These are phyloP conservation scores for Dothideomycetes sp. DNA, from an alignment of 2,329 filamentous ascomycete species.

Conservation along the genomic window DNA sequence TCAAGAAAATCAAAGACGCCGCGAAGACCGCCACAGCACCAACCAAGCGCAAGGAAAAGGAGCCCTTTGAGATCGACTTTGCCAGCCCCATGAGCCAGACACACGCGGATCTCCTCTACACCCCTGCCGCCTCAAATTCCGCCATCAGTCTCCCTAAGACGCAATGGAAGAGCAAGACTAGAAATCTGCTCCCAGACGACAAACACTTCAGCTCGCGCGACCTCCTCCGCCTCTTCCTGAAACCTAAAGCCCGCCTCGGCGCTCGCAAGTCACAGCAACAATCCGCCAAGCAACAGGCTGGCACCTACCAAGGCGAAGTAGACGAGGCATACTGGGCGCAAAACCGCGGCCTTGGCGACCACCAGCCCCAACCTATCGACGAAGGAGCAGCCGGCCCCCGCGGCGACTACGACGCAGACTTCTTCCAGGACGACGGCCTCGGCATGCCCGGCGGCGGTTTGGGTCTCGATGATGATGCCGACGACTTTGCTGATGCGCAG, in stretches of 20 bases:
- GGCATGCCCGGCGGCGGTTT: conserved; percentile 50
- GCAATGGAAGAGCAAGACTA: conserved; percentile 88
- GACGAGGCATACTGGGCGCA: conserved; percentile 93
- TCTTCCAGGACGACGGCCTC: conserved; percentile 83
- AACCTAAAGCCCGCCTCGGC: conserved; percentile 79
- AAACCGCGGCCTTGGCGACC: conserved; percentile 41
- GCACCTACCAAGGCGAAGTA: conserved; percentile 60
- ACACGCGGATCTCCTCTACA: conserved; percentile 68
- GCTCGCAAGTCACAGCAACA: conserved; percentile 45
- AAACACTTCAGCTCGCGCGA: conserved; percentile 97
- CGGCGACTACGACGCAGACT: conserved; percentile 91
- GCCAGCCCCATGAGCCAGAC: conserved; percentile 58
- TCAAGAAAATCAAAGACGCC: conserved; percentile 74
- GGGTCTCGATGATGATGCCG: conserved; percentile 58
- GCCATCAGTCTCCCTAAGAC: conserved; percentile 81
- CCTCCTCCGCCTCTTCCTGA: conserved; percentile 80
- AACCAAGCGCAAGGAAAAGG: conserved; percentile 80
- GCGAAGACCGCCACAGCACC: conserved; percentile 48
- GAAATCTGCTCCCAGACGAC: conserved; percentile 90
- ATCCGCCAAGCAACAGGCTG: conserved; percentile 27
- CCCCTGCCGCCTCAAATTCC: conserved; percentile 66
- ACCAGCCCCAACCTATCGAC: conserved; percentile 19
- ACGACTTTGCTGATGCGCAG: conserved; percentile 70
- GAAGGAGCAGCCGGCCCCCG: conserved; percentile 48
- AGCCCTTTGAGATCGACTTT: conserved; percentile 93